phyloP scores from a whole-genome alignment of 305 asterid genomes.

The Lippia alba region DNA sequence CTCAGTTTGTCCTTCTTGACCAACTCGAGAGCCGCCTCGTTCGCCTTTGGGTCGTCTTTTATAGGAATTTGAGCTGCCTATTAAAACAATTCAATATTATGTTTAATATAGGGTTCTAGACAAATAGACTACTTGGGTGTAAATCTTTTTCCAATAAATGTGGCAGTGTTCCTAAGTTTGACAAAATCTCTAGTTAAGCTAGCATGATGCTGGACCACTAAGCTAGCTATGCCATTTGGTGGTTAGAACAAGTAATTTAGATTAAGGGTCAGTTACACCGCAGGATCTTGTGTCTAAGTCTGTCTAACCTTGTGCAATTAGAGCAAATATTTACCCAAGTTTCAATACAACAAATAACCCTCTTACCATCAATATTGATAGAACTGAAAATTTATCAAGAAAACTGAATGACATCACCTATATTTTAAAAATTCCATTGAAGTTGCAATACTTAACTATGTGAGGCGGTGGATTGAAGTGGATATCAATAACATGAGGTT shows the following conservation, averaged over 20 bases:
- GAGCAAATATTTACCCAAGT: neutral
- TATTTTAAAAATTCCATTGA: too few relatives aligned
- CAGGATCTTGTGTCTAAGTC: too few relatives aligned
- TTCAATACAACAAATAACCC: neutral
- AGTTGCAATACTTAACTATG: neutral
- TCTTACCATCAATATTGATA: neutral
- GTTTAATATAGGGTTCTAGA: too few relatives aligned
- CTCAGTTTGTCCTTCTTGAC: slow-evolving; percentile 65
- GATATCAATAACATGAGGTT: neutral
- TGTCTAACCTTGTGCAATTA: too few relatives aligned
- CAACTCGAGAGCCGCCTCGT: slow-evolving; percentile 69
- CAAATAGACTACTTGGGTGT: neutral
- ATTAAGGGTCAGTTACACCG: too few relatives aligned
- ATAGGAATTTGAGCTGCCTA: slow-evolving; percentile 89
- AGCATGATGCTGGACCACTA: too few relatives aligned
- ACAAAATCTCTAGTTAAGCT: too few relatives aligned
- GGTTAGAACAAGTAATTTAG: too few relatives aligned
- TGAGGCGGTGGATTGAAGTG: neutral
- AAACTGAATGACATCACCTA: too few relatives aligned
- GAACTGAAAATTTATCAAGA: neutral
- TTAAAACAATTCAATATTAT: neutral
- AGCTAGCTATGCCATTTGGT: too few relatives aligned
- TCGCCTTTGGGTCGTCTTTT: slow-evolving; percentile 62
- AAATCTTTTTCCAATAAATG: too few relatives aligned
- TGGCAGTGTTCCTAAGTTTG: too few relatives aligned